A percentile compares a stretch with the other conserved stretches of the same genome.
phyloP scores from a whole-genome alignment of 257 asterid genomes.

The Eucommia ulmoides region DNA sequence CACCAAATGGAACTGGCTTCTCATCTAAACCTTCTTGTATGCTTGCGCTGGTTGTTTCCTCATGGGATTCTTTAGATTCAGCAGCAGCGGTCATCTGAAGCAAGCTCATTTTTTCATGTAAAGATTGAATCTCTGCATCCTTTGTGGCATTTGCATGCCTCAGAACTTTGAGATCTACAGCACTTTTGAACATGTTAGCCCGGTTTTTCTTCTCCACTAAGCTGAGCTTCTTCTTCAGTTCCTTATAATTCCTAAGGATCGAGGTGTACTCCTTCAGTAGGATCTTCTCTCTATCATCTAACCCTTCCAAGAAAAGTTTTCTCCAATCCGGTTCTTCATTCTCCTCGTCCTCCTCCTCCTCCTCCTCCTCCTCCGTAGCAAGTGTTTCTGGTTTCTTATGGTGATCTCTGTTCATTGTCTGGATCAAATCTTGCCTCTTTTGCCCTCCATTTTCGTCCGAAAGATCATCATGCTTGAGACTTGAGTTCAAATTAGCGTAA shows the following conservation, averaged over 20 bases:
- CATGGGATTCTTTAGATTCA: not conserved
- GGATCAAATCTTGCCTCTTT: conserved; percentile 9
- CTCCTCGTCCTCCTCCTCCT: no score
- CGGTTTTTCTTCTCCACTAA: conserved; percentile 37
- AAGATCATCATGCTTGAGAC: not conserved
- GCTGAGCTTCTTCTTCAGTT: conserved; percentile 32
- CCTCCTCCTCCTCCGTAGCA: conserved; percentile 15
- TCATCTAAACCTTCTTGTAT: no score
- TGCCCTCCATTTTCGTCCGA: conserved; percentile 15
- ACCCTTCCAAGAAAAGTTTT: conserved; percentile 23
- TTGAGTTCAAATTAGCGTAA: not conserved
- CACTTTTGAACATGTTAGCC: conserved; percentile 32
- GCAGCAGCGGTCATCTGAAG: not conserved
- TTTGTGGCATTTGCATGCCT: conserved; percentile 8
- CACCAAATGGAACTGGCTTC: no score
- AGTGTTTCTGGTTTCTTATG: conserved; percentile 11
- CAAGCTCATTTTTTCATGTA: not conserved
- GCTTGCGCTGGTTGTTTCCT: not conserved
- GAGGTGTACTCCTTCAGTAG: conserved; percentile 30
- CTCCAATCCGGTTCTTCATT: conserved; percentile 32
- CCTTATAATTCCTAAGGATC: conserved; percentile 29
- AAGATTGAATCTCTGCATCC: not conserved
- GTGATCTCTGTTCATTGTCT: conserved; percentile 6
- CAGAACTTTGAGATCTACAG: conserved; percentile 32
- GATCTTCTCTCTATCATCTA: conserved; percentile 35